phyloP scores from a whole-genome alignment of 2,329 filamentous ascomycete genomes.

The Dryadomyces quercus-mongolicae region DNA sequence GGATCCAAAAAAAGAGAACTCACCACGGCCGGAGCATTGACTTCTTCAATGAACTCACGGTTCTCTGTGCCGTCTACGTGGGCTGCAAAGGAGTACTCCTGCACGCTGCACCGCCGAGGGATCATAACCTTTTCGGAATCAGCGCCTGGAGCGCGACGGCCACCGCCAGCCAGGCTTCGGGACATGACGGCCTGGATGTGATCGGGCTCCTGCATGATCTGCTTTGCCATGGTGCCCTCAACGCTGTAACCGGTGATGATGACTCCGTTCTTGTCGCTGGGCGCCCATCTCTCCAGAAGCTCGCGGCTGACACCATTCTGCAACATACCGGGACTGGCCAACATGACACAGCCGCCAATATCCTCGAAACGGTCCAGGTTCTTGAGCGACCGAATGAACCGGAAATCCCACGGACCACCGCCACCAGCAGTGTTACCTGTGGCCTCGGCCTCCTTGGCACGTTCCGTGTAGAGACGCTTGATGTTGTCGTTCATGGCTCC shows the following conservation, averaged over 20 bases:
- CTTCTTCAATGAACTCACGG: constrained; percentile 90
- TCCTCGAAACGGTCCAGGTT: constrained; percentile 94
- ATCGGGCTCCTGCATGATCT: constrained; percentile 89
- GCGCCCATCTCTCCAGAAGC: constrained; percentile 88
- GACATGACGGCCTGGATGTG: constrained; percentile 92
- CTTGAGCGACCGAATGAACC: constrained; percentile 82
- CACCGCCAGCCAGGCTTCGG: constrained; percentile 46
- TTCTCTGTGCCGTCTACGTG: constrained; percentile 96
- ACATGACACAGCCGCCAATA: constrained; percentile 89
- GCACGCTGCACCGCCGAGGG: constrained; percentile 79
- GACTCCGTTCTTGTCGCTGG: constrained; percentile 93
- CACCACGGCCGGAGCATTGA: constrained; percentile 83
- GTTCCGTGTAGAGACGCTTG: constrained; percentile 83
- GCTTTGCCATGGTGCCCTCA: constrained; percentile 95
- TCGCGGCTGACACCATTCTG: constrained; percentile 93
- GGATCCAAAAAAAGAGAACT: constrained; percentile 24
- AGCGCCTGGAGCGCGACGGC: constrained; percentile 49
- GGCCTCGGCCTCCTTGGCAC: constrained; percentile 81
- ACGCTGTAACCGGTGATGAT: constrained; percentile 98
- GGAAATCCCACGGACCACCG: constrained; percentile 93
- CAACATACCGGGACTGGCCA: constrained; percentile 95
- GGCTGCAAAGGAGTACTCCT: constrained; percentile 90
- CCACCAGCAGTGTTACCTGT: constrained; percentile 62
- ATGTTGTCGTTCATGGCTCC: constrained; percentile 99
- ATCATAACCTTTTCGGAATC: constrained; percentile 87